Evolutionary conservation across 108 stramenopile genomes (phyloP).

Genomic region (Nannochloropsis gaditana): DNA sequence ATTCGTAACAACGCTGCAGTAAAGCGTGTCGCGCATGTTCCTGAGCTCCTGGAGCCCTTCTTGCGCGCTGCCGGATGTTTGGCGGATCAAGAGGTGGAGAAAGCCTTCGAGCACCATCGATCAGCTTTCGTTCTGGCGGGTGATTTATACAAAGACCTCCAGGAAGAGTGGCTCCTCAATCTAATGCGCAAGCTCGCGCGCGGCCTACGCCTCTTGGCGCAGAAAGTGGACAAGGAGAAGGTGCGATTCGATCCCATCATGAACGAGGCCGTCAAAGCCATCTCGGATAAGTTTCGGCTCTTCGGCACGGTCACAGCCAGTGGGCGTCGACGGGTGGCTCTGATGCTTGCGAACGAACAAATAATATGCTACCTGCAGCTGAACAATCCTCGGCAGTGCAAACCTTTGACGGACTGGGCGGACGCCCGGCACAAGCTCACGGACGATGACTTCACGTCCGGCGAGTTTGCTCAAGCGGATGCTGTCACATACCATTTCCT

Average conservation of each 20-base stretch:
- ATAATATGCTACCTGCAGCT: neutral
- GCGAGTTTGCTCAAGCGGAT: slow-evolving; percentile 5
- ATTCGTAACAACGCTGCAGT: neutral
- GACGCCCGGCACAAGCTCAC: slow-evolving; percentile 9
- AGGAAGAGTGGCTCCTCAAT: neutral
- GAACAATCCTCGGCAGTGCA: slow-evolving; percentile 14
- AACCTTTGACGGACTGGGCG: neutral
- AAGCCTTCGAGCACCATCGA: neutral
- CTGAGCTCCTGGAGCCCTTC: neutral
- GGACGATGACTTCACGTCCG: slow-evolving; percentile 5
- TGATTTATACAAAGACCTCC: neutral
- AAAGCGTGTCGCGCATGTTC: neutral
- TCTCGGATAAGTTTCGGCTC: neutral
- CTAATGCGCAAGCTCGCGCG: slow-evolving; percentile 12
- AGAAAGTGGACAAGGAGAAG: slow-evolving; percentile 17
- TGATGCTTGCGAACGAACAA: neutral
- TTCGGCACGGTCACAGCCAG: neutral
- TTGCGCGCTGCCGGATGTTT: neutral
- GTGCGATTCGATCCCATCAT: slow-evolving; percentile 6
- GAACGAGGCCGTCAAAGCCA: slow-evolving; percentile 19
- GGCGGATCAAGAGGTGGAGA: neutral
- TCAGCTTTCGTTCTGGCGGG: neutral
- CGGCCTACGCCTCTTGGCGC: neutral
- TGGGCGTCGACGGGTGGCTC: neutral
- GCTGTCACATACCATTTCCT: neutral